A percentile compares a stretch with the other conserved stretches of the same genome.
Evolutionary conservation across 257 asterid genomes (phyloP).

Genomic region (Solanum ossicruentum): DNA sequence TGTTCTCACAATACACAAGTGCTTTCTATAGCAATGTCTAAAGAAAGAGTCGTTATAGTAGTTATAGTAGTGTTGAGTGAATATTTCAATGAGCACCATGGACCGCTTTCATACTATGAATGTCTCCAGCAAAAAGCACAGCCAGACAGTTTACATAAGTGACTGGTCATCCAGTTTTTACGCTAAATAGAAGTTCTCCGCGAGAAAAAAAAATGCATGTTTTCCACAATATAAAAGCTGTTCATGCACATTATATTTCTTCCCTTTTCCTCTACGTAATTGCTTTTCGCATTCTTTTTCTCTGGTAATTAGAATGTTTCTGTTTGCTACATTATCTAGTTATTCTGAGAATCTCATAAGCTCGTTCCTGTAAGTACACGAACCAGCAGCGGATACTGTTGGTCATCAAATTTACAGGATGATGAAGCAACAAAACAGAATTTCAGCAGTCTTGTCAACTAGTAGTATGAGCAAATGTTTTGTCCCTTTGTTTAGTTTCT

Average conservation of each 20-base stretch:
- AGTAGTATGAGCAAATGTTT: not conserved
- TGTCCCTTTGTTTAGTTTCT: not conserved
- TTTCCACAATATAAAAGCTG: not conserved
- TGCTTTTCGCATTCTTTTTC: not conserved
- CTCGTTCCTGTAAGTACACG: not conserved
- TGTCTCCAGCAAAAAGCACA: not conserved
- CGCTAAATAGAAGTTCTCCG: not conserved
- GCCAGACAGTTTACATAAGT: not conserved
- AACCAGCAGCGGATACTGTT: not conserved
- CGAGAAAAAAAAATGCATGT: not conserved
- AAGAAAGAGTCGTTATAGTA: not conserved
- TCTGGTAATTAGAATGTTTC: not conserved
- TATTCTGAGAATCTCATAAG: not conserved
- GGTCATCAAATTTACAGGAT: not conserved
- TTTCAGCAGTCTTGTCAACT: not conserved
- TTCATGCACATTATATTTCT: no score
- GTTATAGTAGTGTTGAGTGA: not conserved
- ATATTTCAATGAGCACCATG: not conserved
- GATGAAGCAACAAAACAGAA: not conserved
- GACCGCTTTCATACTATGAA: not conserved
- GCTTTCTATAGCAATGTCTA: not conserved
- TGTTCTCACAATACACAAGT: not conserved
- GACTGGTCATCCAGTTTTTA: not conserved
- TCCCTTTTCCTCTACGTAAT: not conserved
- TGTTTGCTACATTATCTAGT: not conserved